A percentile compares a stretch with the other conserved stretches of the same genome.
phyloP scores from a whole-genome alignment of 371 early-diverging fungal species.

The Blastocladiella emersonii region DNA sequence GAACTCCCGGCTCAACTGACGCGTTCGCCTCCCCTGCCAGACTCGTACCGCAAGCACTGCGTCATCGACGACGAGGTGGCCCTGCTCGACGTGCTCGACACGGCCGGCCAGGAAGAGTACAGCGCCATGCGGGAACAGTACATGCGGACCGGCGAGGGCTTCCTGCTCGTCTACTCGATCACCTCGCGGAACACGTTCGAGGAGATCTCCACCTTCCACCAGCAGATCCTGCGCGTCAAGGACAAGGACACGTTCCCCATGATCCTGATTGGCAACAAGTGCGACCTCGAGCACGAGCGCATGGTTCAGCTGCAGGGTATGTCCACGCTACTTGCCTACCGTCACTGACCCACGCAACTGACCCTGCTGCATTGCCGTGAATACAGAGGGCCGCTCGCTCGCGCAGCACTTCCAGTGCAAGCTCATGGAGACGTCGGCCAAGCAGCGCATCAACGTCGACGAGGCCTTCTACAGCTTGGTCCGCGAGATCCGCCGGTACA shows the following conservation, averaged over 20 bases:
- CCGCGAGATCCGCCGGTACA: constrained; percentile 42
- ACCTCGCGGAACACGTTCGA: constrained; percentile 59
- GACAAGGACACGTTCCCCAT: constrained; percentile 71
- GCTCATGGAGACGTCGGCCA: constrained; percentile 87
- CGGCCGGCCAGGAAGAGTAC: constrained; percentile 81
- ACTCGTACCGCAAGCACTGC: constrained; percentile 81
- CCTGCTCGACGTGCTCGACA: constrained; percentile 78
- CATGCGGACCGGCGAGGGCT: constrained; percentile 80
- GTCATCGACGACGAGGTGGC: constrained; percentile 68
- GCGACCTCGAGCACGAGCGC: constrained; percentile 68
- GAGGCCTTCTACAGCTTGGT: constrained; percentile 83
- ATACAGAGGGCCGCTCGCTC: constrained; percentile 60
- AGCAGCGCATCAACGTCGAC: constrained; percentile 75
- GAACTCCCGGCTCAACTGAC: too few relatives aligned
- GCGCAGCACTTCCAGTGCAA: constrained; percentile 61
- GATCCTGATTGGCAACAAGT: constrained; percentile 88
- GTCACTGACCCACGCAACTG: neutral
- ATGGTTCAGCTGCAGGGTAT: constrained; percentile 50
- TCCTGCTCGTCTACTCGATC: constrained; percentile 45
- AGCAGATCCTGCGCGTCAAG: constrained; percentile 68
- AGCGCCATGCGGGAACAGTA: constrained; percentile 64
- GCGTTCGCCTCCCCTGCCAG: too few relatives aligned
- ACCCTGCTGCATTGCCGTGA: too few relatives aligned
- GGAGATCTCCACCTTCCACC: constrained; percentile 59
- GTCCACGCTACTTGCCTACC: constrained; percentile 5